Evolutionary conservation across 2,329 filamentous ascomycete species (phyloP), one percentile per base, ranked within the genome.

Genomic region (Hypomyces perniciosus): DNA sequence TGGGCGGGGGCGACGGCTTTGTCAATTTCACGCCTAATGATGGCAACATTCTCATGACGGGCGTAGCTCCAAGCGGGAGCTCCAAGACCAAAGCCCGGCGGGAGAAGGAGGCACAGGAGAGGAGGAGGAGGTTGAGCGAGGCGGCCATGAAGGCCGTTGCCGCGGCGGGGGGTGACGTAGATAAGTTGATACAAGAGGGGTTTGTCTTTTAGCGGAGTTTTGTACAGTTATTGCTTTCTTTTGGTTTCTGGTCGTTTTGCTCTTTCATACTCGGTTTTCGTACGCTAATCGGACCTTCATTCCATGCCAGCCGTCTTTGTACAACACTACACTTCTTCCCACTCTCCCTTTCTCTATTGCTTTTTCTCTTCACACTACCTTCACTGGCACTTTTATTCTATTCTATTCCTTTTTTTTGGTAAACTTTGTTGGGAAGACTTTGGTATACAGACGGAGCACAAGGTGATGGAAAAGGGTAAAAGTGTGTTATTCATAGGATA

Each of bases 41-140:
- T 67, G 85, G 84, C 61, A 74, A 79, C 10, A 81, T 86, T 63
- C 84, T 99, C 40, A 81, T 99, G 68, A 89, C 82, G 6, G 92
- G 91, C 5, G 93, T 99, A 9, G 93, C 93, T 42, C 92, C 92
- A 1, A 91, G 86, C 57, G 93, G 93, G 8, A 90, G 85, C 59
- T 88, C 83, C 58, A 97, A 97, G 79, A 97, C 93, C 7, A 96
- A 96, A 66, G 90, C 90, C n/a, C 74, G 90, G 50, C 75, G 93
- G 46, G 92, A 97, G 68, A 87, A 89, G 66, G 92, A 96, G 72
- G 89, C 89, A 2, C 76, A 80, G 48, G 92, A 96, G 63, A 84
- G 85, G 68, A 76, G 88, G 60, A 72, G 84, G 58, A 77, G 79
- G 64, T 64, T 91, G 50, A 84, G 79, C 61, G 81, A 88, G 66